Evolutionary conservation across 768 basidiomycete species (phyloP), one percentile per base, ranked within the genome.

Genomic region (Strobilomyces echinocephalus): DNA sequence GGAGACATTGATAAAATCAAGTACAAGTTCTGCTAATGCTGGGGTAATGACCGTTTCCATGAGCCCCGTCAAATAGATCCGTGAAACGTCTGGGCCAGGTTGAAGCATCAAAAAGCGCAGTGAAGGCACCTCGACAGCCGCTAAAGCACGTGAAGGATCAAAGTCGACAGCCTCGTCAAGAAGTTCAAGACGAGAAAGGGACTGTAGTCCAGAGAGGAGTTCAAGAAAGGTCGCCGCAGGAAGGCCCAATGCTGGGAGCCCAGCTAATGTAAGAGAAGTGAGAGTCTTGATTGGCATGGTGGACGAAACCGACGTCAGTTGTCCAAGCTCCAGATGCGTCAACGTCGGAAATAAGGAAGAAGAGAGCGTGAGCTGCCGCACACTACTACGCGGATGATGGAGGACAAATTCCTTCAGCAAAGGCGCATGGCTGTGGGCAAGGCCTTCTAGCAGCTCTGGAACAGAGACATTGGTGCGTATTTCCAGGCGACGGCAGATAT

Each of bases 131-230:
- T 64, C 51, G 20, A 64, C 56, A 20, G 35, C 30, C 7, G 53
- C 48, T 33, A 42, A 36, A 43, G 43, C 20, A 26, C 30, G 45
- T 18, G 53, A 54, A 43, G 16, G 60, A 44, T 58, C 62, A 56
- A 69, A 68, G 52, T 70, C 55, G 18, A 69, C 64, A 15, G 45
- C 66, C 34, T 68, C 66, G 12, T 66, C 62, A 12, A 67, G 31
- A 33, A 70, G 62, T 15, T 42, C 26, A 45, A 68, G 64, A 35
- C 51, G 53, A 48, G 57, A 63, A 47, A 68, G 65, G 33, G 44
- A 59, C 15, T 41, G 54, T 28, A 69, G 43, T 36, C 56, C 43
- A 30, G 61, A 64, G n/a, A 68, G 47, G 41, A 68, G 53, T n/a
- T 42, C 31, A n/a, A 59, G 50, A 38, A 68, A 68, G 24, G 46